A percentile compares a stretch with the other conserved stretches of the same genome.
Evolutionary conservation across 2,329 filamentous ascomycete genomes (phyloP).

Genomic region (Cladosporium sp.): DNA sequence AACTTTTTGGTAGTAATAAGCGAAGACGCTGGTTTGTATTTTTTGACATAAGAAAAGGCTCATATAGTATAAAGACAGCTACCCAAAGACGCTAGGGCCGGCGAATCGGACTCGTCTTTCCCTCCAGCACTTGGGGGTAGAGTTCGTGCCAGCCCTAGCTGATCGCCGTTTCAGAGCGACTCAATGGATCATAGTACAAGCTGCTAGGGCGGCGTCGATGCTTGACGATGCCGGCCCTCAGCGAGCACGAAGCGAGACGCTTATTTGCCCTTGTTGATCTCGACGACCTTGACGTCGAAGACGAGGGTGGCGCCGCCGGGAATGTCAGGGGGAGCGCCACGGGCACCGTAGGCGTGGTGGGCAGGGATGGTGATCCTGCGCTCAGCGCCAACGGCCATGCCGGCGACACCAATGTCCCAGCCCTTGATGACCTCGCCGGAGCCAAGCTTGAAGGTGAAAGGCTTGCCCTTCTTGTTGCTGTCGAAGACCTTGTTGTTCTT

Average conservation of each 20-base stretch:
- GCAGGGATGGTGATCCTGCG: constrained; percentile 87
- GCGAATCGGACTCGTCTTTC: constrained; percentile 29
- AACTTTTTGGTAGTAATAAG: not conserved
- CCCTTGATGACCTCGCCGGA: constrained; percentile 97
- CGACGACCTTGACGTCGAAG: constrained; percentile 67
- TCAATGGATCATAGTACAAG: constrained; percentile 11
- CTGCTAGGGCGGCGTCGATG: not conserved
- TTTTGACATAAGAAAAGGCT: constrained; percentile 5
- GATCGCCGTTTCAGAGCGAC: not conserved
- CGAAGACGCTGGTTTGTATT: not conserved
- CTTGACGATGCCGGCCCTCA: not conserved
- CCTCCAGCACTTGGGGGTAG: constrained; percentile 34
- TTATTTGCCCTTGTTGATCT: constrained; percentile 40
- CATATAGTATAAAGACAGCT: not conserved
- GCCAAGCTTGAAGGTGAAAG: constrained; percentile 93
- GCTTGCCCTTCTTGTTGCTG: constrained; percentile 97
- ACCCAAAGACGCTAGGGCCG: constrained; percentile 4
- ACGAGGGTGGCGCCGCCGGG: constrained; percentile 85
- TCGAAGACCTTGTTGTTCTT: constrained; percentile 94
- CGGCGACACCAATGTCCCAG: constrained; percentile 90
- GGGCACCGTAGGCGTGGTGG: constrained; percentile 82
- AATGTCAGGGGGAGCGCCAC: constrained; percentile 70
- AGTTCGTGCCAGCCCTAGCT: constrained; percentile 16
- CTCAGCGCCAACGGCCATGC: constrained; percentile 92
- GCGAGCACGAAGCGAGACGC: constrained; percentile 1